Base-by-base conservation (phyloP, 129 eudicot genomes). In the Chrysanthemum makinoi region DNA sequence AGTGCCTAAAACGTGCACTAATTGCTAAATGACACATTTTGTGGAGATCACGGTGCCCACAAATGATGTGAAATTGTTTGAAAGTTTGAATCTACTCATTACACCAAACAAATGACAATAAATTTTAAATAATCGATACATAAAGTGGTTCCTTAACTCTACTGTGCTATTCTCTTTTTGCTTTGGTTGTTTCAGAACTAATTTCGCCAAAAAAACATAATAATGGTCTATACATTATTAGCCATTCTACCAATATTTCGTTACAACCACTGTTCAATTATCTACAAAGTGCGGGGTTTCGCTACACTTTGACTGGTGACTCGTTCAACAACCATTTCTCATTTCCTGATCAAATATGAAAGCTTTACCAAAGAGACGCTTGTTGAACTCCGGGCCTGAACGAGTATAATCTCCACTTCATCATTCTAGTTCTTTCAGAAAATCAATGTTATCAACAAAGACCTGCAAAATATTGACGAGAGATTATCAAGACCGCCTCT, bases 381-480 rank as follows among this genome's bases (percentile, higher is more conserved):
- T 35, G 63, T 1, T 52, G 73, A 53, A 69, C 11, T 33, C n/a
- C 8, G 20, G 61, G 10, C 14, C 60, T 18, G 52, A 26, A 75
- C 8, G 51, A 18, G 49, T 12, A 12, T 28, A 57, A 49, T 51
- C 51, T 72, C 57, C 65, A 6, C 18, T 19, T 39, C 33, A 20
- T 87, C 83, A 80, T 70, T 91, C 97, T 62, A 91, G 69, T 58
- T 91, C 97, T 85, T 91, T 87, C 62, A 84, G 70, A 69, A 87
- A 87, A 77, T 87, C 93, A 16, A 84, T 58, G 73, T 85, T 88
- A 73, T 88, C 95, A 51, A 88, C 90, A 73, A 88, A 88, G 7
- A 88, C 95, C 95, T 88, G 84, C 84, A 76, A 5, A 44, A 35
- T 15, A 30, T 77, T 8, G 35, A 52, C 58, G 47, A 20, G 19